A percentile compares a stretch with the other conserved stretches of the same genome.
Evolutionary conservation across 2,329 filamentous ascomycete species (phyloP).

Genomic region (Fusarium fujikuroi): DNA sequence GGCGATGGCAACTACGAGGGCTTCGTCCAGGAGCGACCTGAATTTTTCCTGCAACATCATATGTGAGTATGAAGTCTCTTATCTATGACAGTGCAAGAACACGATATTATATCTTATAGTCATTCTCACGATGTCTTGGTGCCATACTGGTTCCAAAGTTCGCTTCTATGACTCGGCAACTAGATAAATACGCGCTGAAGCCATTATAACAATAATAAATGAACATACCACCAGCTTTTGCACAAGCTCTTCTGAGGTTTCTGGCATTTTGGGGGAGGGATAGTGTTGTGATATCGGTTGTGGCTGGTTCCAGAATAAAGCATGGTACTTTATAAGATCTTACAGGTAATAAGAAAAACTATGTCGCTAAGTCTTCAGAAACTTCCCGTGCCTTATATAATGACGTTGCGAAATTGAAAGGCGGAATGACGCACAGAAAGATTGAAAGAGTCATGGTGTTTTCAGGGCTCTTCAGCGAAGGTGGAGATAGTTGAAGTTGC

Average conservation of each 20-base stretch:
- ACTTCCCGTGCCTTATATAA: background rate
- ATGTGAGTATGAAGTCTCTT: slow-evolving; percentile 18
- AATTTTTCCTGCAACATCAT: slow-evolving; percentile 69
- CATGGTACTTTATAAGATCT: slow-evolving; percentile 32
- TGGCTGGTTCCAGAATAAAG: slow-evolving; percentile 26
- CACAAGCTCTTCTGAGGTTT: slow-evolving; percentile 38
- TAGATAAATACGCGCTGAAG: background rate
- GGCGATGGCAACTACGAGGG: slow-evolving; percentile 79
- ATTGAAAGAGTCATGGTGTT: slow-evolving; percentile 30
- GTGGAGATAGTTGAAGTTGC: slow-evolving; percentile 24
- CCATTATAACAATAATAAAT: background rate
- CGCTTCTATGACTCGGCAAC: background rate
- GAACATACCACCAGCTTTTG: slow-evolving; percentile 47
- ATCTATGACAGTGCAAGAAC: background rate
- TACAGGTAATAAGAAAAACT: background rate
- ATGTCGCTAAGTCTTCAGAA: background rate
- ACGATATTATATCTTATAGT: background rate
- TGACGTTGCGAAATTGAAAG: slow-evolving; percentile 11
- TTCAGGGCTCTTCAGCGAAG: slow-evolving; percentile 9
- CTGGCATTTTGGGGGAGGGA: slow-evolving; percentile 39
- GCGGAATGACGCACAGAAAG: slow-evolving; percentile 30
- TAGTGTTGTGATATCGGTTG: slow-evolving; percentile 18
- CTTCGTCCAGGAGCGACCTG: slow-evolving; percentile 78
- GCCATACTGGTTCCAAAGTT: background rate
- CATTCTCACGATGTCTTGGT: background rate